phyloP scores from a whole-genome alignment of 2,329 filamentous ascomycete species.

The Celoporthe dispersa region DNA sequence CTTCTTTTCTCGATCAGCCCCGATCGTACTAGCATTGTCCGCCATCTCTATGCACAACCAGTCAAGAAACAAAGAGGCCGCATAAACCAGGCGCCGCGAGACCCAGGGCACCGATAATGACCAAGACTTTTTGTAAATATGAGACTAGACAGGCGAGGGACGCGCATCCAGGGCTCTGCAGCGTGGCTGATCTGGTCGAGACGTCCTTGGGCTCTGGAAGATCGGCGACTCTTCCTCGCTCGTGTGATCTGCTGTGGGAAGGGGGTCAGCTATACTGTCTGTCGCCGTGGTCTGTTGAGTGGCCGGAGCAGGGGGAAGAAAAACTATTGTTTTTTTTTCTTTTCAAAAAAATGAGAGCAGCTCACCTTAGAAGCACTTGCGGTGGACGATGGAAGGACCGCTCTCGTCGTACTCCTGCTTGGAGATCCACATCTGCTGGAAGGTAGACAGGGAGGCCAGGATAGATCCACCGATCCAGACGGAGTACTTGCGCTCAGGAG shows the following conservation, averaged over 20 bases:
- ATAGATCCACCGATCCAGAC: slow-evolving; percentile 99
- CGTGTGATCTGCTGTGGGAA: slow-evolving; percentile 29
- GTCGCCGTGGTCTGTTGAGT: neutral
- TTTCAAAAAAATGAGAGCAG: neutral
- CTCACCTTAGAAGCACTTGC: slow-evolving; percentile 99
- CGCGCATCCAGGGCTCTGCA: slow-evolving; percentile 51
- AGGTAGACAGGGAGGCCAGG: slow-evolving; percentile 97
- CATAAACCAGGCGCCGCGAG: slow-evolving; percentile 50
- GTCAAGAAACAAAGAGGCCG: slow-evolving; percentile 51
- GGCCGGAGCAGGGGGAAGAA: neutral
- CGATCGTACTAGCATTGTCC: slow-evolving; percentile 49
- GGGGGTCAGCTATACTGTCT: neutral
- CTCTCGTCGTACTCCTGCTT: slow-evolving; percentile 99
- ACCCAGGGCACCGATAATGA: slow-evolving; percentile 52
- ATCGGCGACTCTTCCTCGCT: slow-evolving; percentile 32
- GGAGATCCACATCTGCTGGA: slow-evolving; percentile 99
- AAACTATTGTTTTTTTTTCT: too few species aligned
- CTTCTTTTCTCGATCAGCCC: slow-evolving; percentile 50
- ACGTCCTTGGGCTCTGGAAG: slow-evolving; percentile 45
- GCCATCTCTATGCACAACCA: slow-evolving; percentile 52
- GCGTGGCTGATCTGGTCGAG: slow-evolving; percentile 50
- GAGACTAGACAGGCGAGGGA: slow-evolving; percentile 56
- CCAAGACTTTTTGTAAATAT: slow-evolving; percentile 63
- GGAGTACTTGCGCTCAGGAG: slow-evolving; percentile 99
- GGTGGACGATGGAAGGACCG: slow-evolving; percentile 98